Conservation (phyloP, 2,329 filamentous ascomycete species). For the Trichoderma citrinoviride region DNA sequence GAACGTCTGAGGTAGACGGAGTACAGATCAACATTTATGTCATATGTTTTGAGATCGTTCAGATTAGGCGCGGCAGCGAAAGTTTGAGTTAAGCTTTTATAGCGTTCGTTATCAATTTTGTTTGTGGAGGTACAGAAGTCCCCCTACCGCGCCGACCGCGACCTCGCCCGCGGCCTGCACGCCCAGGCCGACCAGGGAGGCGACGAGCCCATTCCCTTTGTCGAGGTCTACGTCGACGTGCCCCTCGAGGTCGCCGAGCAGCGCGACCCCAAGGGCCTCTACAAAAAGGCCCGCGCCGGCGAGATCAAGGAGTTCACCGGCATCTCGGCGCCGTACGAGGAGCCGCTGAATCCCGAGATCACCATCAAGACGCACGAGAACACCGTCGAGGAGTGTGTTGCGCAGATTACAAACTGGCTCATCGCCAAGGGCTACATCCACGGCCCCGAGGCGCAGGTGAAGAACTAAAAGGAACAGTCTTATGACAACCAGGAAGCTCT, state of each 20-base stretch:
- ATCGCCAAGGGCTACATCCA: slow-evolving; percentile 58
- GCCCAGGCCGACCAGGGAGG: slow-evolving; percentile 49
- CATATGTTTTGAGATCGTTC: too few relatives aligned
- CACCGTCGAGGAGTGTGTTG: slow-evolving; percentile 84
- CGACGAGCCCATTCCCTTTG: slow-evolving; percentile 75
- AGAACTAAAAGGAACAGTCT: not conserved
- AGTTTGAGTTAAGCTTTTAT: too few relatives aligned
- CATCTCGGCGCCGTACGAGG: slow-evolving; percentile 93
- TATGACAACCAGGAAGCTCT: too few relatives aligned
- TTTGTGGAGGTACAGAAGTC: too few relatives aligned
- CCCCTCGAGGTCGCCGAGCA: slow-evolving; percentile 89
- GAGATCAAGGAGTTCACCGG: slow-evolving; percentile 98
- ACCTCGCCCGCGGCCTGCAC: slow-evolving; percentile 79
- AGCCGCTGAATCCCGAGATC: slow-evolving; percentile 80
- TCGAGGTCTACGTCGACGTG: slow-evolving; percentile 93
- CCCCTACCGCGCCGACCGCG: slow-evolving; percentile 83
- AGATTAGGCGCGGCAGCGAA: too few relatives aligned
- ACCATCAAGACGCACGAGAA: slow-evolving; percentile 79
- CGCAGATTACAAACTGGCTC: slow-evolving; percentile 77
- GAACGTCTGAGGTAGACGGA: too few relatives aligned
- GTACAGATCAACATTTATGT: too few relatives aligned
- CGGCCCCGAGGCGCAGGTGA: not conserved
- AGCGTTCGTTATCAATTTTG: too few relatives aligned
- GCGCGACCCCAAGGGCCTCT: slow-evolving; percentile 94
- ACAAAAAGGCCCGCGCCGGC: slow-evolving; percentile 92